Conservation (phyloP, 129 eudicot genomes). For the Chrysanthemum makinoi region DNA sequence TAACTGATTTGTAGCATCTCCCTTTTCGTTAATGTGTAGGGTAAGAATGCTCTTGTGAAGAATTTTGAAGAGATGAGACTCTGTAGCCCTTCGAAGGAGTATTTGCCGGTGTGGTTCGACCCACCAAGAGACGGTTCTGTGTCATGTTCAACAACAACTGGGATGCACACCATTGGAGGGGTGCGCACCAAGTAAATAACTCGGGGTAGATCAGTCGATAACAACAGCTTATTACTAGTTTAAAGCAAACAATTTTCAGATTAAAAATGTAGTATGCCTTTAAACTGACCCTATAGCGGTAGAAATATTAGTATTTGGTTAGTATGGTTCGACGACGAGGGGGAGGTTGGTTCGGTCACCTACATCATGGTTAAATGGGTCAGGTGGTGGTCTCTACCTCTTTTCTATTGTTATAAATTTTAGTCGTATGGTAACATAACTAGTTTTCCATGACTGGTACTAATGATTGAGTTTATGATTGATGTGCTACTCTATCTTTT, state of each 20-base stretch:
- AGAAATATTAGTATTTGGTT: background rate
- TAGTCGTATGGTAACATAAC: background rate
- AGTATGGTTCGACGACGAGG: background rate
- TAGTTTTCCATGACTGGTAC: background rate
- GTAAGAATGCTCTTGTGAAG: conserved; percentile 25
- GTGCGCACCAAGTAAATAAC: background rate
- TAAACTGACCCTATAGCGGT: background rate
- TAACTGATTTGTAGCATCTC: no score
- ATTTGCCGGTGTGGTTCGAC: conserved; percentile 32
- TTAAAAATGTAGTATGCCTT: background rate
- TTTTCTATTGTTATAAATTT: background rate
- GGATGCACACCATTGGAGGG: conserved; percentile 24
- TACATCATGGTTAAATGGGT: background rate
- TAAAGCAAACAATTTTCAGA: no score
- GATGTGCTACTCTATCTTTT: background rate
- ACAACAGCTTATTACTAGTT: no score
- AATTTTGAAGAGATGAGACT: conserved; percentile 27
- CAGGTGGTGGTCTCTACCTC: background rate
- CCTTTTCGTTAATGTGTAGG: conserved; percentile 11
- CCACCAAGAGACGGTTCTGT: conserved; percentile 25
- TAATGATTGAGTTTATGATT: background rate
- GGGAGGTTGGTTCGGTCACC: conserved; percentile 5
- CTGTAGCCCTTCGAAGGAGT: conserved; percentile 26
- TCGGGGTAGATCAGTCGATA: no score
- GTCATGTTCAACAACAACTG: background rate